phyloP scores from a whole-genome alignment of 169 alveolate genomes.

The Cryptosporidium bovis region DNA sequence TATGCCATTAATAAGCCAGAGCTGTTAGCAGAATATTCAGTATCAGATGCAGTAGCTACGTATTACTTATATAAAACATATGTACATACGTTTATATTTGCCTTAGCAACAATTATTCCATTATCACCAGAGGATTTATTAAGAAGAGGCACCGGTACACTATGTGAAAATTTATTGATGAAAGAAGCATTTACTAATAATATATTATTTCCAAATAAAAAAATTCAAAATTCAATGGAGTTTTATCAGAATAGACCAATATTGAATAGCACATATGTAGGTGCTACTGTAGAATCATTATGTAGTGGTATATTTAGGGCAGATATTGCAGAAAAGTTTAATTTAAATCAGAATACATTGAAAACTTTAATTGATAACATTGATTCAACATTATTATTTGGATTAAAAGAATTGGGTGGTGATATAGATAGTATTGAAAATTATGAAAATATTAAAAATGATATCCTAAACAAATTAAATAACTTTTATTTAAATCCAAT shows the following conservation, averaged over 20 bases:
- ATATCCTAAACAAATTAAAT: conserved; percentile 78
- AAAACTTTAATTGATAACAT: conserved; percentile 86
- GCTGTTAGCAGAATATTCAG: conserved; percentile 97
- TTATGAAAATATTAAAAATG: conserved; percentile 83
- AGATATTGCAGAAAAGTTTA: conserved; percentile 94
- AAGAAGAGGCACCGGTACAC: conserved; percentile 99
- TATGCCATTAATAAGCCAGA: conserved; percentile 94
- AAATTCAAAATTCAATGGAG: conserved; percentile 85
- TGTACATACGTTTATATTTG: conserved; percentile 98
- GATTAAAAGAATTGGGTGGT: conserved; percentile 83
- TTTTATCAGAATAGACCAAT: conserved; percentile 83
- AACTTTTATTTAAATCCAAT: conserved; percentile 76
- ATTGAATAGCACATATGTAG: conserved; percentile 90
- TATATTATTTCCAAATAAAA: conserved; percentile 97
- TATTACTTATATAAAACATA: conserved; percentile 95
- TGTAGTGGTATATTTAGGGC: conserved; percentile 96
- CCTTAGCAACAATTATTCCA: conserved; percentile 97
- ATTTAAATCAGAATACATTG: conserved; percentile 89
- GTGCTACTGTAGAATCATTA: conserved; percentile 98
- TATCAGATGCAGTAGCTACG: conserved; percentile 99
- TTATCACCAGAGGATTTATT: conserved; percentile 95
- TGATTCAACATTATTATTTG: conserved; percentile 82
- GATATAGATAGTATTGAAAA: conserved; percentile 83
- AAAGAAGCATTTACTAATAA: conserved; percentile 95
- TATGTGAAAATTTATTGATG: conserved; percentile 98